Conservation (phyloP, 176 grass and related monocot species). For the Rhipidocladum racemiflorum region DNA sequence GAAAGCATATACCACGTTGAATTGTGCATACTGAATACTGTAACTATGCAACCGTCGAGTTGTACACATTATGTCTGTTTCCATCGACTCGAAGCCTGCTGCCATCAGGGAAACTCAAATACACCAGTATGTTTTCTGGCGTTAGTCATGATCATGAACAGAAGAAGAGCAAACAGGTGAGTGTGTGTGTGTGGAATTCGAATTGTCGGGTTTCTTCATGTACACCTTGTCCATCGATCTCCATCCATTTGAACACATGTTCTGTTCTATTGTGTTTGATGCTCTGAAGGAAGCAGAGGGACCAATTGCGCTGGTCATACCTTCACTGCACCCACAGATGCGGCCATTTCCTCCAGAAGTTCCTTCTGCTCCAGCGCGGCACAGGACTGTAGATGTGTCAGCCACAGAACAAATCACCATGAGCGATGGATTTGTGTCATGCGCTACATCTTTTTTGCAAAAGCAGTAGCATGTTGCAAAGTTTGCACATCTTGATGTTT, state of each 20-base stretch:
- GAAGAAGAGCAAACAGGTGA: not conserved
- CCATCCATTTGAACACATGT: not conserved
- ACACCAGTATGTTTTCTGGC: conserved; percentile 6
- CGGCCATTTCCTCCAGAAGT: conserved; percentile 82
- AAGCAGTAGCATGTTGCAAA: not conserved
- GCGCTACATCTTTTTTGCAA: not conserved
- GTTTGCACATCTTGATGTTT: not conserved
- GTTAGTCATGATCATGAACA: conserved; percentile 6
- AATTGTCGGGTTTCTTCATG: not conserved
- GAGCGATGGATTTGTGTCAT: not conserved
- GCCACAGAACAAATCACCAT: not conserved
- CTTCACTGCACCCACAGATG: conserved; percentile 36
- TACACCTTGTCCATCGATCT: conserved; percentile 9
- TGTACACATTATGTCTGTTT: conserved; percentile 13
- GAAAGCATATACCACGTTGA: not conserved
- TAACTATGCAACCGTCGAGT: not conserved
- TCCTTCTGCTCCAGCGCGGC: conserved; percentile 81
- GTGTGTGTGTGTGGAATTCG: not conserved
- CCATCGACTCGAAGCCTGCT: conserved; percentile 25
- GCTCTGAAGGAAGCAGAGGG: not conserved
- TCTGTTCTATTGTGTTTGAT: not conserved
- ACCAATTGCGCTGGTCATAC: not conserved
- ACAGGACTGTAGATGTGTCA: conserved; percentile 50
- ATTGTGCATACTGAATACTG: not conserved
- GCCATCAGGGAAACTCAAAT: not conserved